phyloP scores from a whole-genome alignment of 306 rosid genomes.

The Vachellia collinsii region DNA sequence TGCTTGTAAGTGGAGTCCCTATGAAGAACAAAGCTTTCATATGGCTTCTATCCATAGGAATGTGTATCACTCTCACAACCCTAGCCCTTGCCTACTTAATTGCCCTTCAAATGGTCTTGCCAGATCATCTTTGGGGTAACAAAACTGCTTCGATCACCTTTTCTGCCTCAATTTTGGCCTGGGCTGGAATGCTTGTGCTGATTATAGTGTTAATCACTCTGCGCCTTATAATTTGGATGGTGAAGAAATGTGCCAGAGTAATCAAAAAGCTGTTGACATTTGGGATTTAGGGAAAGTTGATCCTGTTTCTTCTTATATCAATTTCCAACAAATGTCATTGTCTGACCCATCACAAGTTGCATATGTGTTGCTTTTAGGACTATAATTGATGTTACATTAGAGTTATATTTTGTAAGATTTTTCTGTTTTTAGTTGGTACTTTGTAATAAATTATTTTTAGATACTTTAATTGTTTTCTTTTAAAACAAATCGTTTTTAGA shows the following conservation, averaged over 20 bases:
- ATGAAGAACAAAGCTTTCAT: not conserved
- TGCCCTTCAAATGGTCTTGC: not conserved
- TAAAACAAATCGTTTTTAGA: no score
- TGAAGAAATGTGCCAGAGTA: not conserved
- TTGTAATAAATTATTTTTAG: no score
- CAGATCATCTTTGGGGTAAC: not conserved
- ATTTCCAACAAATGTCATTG: not conserved
- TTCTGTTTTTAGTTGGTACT: no score
- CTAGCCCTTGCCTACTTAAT: not conserved
- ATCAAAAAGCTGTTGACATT: not conserved
- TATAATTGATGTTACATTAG: no score
- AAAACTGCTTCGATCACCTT: not conserved
- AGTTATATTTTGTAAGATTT: no score
- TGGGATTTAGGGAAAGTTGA: not conserved
- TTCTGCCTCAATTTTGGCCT: not conserved
- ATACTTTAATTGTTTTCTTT: no score
- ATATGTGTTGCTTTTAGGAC: no score
- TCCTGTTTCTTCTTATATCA: not conserved
- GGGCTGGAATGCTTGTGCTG: not conserved
- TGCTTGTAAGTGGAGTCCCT: constrained; percentile 5
- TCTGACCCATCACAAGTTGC: not conserved
- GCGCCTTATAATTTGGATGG: not conserved
- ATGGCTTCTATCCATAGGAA: not conserved
- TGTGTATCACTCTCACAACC: not conserved
- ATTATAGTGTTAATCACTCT: not conserved